Conservation (phyloP, 2,329 filamentous ascomycete genomes). For the Fusarium circinatum region DNA sequence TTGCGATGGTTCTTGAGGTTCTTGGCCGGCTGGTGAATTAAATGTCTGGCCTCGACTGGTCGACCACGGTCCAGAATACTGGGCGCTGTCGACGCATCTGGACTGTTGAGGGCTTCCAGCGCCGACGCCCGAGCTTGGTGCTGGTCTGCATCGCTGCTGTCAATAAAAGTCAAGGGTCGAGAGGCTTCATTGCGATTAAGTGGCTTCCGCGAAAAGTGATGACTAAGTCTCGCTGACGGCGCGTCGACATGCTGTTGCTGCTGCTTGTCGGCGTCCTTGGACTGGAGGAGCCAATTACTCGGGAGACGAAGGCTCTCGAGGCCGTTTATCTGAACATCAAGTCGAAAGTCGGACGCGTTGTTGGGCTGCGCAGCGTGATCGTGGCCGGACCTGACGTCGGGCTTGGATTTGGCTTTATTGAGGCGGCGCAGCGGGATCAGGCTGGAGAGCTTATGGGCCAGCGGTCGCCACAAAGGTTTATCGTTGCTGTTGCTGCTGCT, state of each 20-base stretch:
- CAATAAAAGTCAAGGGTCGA: not conserved
- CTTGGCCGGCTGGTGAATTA: conserved; percentile 16
- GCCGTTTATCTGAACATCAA: conserved; percentile 19
- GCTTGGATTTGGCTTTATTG: conserved; percentile 16
- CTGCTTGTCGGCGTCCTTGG: not conserved
- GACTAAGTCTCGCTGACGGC: not conserved
- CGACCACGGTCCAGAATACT: conserved; percentile 20
- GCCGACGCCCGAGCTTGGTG: conserved; percentile 6
- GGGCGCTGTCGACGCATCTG: not conserved
- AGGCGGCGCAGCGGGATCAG: conserved; percentile 3
- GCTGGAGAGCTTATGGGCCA: conserved; percentile 19
- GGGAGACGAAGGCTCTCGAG: conserved; percentile 13
- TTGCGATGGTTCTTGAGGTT: conserved; percentile 10
- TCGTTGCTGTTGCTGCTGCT: conserved; percentile 7
- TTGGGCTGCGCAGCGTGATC: not conserved
- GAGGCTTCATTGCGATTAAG: not conserved
- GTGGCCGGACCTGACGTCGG: not conserved
- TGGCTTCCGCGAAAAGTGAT: conserved; percentile 4
- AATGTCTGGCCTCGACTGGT: conserved; percentile 17
- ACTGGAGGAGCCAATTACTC: conserved; percentile 18
- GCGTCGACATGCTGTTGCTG: not conserved
- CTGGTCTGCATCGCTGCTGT: not conserved
- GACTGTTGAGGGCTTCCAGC: not conserved
- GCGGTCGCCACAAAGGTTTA: conserved; percentile 19
- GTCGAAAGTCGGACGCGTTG: conserved; percentile 1